Evolutionary conservation across 106 monocot species (phyloP).

Genomic region (Allium cepa): DNA sequence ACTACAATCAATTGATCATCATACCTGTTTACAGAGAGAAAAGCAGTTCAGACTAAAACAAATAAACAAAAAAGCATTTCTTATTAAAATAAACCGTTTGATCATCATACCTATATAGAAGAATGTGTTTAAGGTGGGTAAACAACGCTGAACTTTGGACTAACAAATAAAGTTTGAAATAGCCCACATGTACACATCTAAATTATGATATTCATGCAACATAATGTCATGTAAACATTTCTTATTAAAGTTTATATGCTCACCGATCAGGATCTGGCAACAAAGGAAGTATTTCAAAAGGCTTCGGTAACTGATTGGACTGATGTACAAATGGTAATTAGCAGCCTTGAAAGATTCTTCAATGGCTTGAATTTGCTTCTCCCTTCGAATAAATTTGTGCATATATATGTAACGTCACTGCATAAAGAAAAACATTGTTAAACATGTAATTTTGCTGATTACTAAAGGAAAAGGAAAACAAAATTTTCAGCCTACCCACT

Average conservation of each 20-base stretch:
- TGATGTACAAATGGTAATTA: slow-evolving; percentile 77
- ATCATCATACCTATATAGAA: no score
- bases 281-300: slow-evolving; percentile 67
- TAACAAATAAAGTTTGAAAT: neutral
- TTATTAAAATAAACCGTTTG: no score
- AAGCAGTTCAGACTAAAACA: neutral
- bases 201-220: neutral
- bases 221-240: neutral
- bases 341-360: slow-evolving; percentile 90
- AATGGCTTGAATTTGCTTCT: slow-evolving; percentile 91
- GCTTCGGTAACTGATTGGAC: slow-evolving; percentile 59
- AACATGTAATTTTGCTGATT: no score
- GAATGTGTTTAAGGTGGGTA: no score
- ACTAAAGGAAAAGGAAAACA: no score
- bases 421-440: no score
- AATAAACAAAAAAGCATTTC: no score
- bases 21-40: slow-evolving; percentile 28
- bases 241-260: neutral
- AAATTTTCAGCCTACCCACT: slow-evolving; percentile 41
- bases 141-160: no score
- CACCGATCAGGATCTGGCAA: slow-evolving; percentile 89
- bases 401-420: no score
- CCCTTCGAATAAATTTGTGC: slow-evolving; percentile 33
- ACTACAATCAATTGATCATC: slow-evolving; percentile 77
- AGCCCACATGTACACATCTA: neutral